Base-by-base conservation (phyloP, 331 rosid genomes). In the Acacia pycnantha region DNA sequence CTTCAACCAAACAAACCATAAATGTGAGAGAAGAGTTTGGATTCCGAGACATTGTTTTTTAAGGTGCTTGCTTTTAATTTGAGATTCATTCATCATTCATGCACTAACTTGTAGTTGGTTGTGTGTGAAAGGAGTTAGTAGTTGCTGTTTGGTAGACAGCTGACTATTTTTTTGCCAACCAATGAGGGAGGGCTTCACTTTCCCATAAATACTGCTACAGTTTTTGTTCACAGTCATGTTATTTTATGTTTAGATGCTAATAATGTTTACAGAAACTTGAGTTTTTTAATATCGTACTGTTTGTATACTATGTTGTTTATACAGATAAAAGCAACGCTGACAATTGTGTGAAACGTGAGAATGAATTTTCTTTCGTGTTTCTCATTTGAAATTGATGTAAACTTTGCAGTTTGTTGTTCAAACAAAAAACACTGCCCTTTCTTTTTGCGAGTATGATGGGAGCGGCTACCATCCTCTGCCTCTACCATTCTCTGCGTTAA, bases 101-200 rank as follows among this genome's bases (percentile, higher is more conserved):
- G 81, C 64, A 59, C 46, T 3, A 27, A 70, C 51, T 46, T 48
- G 77, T 0, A 27, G 77, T 62, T 27, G 68, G 68, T 62, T 62
- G 61, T 48, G 24, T 46, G 41, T 24, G 76, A 27, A 71, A 26
- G 41, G n/a, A 33, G 59, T 22, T 71, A 19, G 76, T 24, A 19
- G 76, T 24, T 71, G 76, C 73, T 58, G 92, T 91, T 91, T 85
- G 92, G 91, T 91, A 81, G 84, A 58, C 87, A 84, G 90, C 80
- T 85, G 88, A 87, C 90, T 81, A 87, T 27, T 77, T 80, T 80
- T 59, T 27, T 27, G 77, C 77, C 62, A 72, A 8, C 77, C 51
- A 72, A 72, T 27, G 62, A 27, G 62, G 43, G 43, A 27, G 61
- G 62, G 62, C 77, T 47, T 35, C 77, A 13, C 51, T 54, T 26